These are phyloP conservation scores for Boletus reticulatus DNA, from an alignment of 768 basidiomycete species.

Conservation along the genomic window DNA sequence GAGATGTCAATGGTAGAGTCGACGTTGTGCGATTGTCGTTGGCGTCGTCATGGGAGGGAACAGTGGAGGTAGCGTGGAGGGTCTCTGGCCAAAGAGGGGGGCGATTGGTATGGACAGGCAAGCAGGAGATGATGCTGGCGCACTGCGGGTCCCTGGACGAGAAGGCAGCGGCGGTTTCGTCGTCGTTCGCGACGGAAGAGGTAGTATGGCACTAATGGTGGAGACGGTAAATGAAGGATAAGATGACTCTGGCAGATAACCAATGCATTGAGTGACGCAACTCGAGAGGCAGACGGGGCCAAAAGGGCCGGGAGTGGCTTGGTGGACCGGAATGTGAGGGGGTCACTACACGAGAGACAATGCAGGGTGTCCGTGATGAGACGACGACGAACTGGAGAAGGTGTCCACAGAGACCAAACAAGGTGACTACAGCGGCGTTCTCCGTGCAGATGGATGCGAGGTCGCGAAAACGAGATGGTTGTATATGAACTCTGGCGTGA, in stretches of 20 bases:
- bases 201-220: slow-evolving; percentile 35
- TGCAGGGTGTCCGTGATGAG: slow-evolving; percentile 31
- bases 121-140: slow-evolving; percentile 31
- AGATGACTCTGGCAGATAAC: slow-evolving; percentile 34
- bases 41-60: slow-evolving; percentile 23
- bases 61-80: slow-evolving; percentile 30
- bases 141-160: slow-evolving; percentile 24
- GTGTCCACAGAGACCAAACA: slow-evolving; percentile 81
- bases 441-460: slow-evolving; percentile 42
- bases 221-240: slow-evolving; percentile 52
- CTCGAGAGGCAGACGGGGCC: slow-evolving; percentile 31
- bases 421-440: slow-evolving; percentile 60
- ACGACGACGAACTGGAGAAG: slow-evolving; percentile 47
- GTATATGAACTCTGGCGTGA: slow-evolving; percentile 73
- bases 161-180: slow-evolving; percentile 52
- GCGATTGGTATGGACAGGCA: slow-evolving; percentile 75
- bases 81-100: slow-evolving; percentile 62
- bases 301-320: slow-evolving; percentile 42
- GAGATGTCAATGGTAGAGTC: slow-evolving; percentile 52
- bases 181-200: slow-evolving; percentile 36
- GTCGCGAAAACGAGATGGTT: slow-evolving; percentile 78
- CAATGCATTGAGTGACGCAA: slow-evolving; percentile 40
- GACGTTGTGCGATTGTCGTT: slow-evolving; percentile 12
- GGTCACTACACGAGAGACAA: slow-evolving; percentile 30
- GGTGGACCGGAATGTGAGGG: slow-evolving; percentile 44